Evolutionary conservation across 805 yeast genomes (phyloP).

Genomic region (Candida stauntonica): DNA sequence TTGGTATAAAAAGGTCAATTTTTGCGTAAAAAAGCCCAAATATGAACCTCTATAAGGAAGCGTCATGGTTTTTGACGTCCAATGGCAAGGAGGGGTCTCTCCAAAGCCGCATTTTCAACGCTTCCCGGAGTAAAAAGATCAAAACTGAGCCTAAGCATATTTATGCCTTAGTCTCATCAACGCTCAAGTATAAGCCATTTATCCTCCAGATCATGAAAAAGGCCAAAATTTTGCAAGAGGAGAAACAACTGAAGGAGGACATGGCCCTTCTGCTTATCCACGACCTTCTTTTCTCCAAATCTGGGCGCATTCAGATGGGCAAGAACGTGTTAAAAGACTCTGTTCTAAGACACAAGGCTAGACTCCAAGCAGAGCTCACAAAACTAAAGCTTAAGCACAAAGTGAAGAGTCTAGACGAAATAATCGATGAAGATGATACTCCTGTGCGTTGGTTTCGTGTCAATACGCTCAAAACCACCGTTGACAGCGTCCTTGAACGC

Average conservation of each 20-base stretch:
- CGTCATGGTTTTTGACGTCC: slow-evolving; percentile 27
- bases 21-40: not conserved
- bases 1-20: not conserved
- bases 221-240: slow-evolving; percentile 57
- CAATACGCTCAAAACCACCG: slow-evolving; percentile 54
- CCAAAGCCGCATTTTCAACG: slow-evolving; percentile 48
- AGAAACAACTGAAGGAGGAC: slow-evolving; percentile 47
- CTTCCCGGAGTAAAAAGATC: slow-evolving; percentile 42
- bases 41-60: slow-evolving; percentile 33
- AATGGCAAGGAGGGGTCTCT: slow-evolving; percentile 48
- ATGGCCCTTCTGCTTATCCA: slow-evolving; percentile 68
- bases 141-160: slow-evolving; percentile 77
- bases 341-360: slow-evolving; percentile 68
- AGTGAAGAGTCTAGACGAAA: slow-evolving; percentile 50
- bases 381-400: slow-evolving; percentile 72
- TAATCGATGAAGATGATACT: slow-evolving; percentile 55
- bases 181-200: slow-evolving; percentile 66
- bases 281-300: slow-evolving; percentile 70
- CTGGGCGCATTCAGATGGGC: slow-evolving; percentile 84
- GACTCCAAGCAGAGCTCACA: slow-evolving; percentile 77
- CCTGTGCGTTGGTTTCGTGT: slow-evolving; percentile 80
- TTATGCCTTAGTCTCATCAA: slow-evolving; percentile 76
- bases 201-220: slow-evolving; percentile 59
- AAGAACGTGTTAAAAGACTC: slow-evolving; percentile 84
- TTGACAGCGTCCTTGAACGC: slow-evolving; percentile 26